phyloP scores from a whole-genome alignment of 345 rosid species.

The Pistacia vera region DNA sequence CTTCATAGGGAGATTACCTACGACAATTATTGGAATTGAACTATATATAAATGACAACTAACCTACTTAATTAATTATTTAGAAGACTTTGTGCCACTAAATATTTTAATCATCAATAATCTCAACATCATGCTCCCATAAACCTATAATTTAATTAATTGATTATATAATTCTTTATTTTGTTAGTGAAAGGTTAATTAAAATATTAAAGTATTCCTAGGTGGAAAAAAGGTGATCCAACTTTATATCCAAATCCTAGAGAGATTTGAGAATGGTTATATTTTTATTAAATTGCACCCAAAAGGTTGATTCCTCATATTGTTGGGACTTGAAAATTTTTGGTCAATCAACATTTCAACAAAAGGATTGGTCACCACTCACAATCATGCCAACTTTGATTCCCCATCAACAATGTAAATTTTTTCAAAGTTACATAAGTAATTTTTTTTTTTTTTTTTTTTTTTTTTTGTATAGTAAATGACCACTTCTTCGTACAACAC shows the following conservation, averaged over 20 bases:
- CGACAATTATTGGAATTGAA: conserved; percentile 23
- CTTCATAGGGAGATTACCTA: conserved; percentile 18
- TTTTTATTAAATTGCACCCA: neutral
- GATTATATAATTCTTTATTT: conserved; percentile 9
- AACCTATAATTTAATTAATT: conserved; percentile 13
- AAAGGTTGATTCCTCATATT: conserved; percentile 19
- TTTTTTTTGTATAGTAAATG: no score
- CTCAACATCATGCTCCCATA: conserved; percentile 24
- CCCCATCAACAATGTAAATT: no score
- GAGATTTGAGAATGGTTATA: conserved; percentile 27
- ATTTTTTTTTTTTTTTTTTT: no score
- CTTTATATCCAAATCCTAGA: conserved; percentile 30
- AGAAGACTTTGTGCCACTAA: conserved; percentile 4
- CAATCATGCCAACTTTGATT: no score
- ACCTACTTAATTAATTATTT: conserved; percentile 10
- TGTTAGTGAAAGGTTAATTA: conserved; percentile 17
- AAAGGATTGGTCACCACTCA: neutral
- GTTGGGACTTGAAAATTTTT: conserved; percentile 2
- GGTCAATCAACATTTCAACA: conserved; percentile 14
- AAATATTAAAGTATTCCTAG: conserved; percentile 15
- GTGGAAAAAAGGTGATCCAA: conserved; percentile 15
- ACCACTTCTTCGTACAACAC: no score
- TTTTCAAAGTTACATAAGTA: no score
- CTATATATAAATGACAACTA: conserved; percentile 12
- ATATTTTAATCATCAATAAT: conserved; percentile 10